Conservation (phyloP, 495 filamentous ascomycete genomes). For the Penicillium manginii region DNA sequence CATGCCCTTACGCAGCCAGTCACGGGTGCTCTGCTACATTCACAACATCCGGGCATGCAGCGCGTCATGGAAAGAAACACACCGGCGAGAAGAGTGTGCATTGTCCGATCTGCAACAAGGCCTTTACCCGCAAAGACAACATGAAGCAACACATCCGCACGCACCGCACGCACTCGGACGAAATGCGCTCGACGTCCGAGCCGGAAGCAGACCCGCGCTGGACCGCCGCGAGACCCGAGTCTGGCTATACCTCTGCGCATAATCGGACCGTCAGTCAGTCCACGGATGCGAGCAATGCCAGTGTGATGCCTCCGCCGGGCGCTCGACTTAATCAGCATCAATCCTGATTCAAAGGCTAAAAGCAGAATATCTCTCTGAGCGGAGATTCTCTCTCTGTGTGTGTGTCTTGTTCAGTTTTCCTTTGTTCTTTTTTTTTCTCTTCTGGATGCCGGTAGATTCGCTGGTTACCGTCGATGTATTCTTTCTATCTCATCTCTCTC, state of each 20-base stretch:
- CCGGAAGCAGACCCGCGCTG: constrained; percentile 31
- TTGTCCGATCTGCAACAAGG: constrained; percentile 89
- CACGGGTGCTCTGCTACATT: constrained; percentile 81
- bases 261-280: constrained; percentile 33
- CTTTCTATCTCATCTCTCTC: background rate
- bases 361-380: background rate
- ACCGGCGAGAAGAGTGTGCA: constrained; percentile 92
- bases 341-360: constrained; percentile 10
- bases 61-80: constrained; percentile 96
- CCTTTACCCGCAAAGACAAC: constrained; percentile 95
- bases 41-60: constrained; percentile 94
- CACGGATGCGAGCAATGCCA: constrained; percentile 21
- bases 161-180: constrained; percentile 57
- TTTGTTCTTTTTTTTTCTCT: background rate
- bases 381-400: too few species aligned
- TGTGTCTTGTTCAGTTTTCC: too few species aligned
- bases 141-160: constrained; percentile 98
- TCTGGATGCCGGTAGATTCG: background rate
- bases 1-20: constrained; percentile 60
- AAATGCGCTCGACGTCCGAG: constrained; percentile 36
- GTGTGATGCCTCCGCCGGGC: constrained; percentile 12
- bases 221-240: constrained; percentile 17
- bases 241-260: constrained; percentile 22
- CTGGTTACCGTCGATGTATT: constrained; percentile 1
- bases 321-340: constrained; percentile 3